These are phyloP conservation scores for Aspergillus campestris DNA, from an alignment of 495 filamentous ascomycete species.

Conservation along the genomic window DNA sequence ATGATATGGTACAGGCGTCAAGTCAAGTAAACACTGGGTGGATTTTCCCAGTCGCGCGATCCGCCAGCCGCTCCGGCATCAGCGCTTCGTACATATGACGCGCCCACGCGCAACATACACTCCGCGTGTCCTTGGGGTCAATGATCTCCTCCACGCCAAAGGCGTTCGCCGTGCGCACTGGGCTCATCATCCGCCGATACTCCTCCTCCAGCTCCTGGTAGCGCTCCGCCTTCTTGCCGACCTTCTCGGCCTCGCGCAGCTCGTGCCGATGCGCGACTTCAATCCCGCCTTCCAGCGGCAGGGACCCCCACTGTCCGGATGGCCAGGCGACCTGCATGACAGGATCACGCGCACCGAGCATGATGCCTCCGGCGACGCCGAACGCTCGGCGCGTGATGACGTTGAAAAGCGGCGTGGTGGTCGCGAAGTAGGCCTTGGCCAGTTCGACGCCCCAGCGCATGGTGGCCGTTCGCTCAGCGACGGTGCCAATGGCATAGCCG, in stretches of 20 bases:
- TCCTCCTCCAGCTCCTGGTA: slow-evolving; percentile 50
- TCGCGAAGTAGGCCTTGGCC: slow-evolving; percentile 50
- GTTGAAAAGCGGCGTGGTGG: slow-evolving; percentile 51
- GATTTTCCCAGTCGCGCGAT: slow-evolving; percentile 43
- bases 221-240: slow-evolving; percentile 36
- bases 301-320: slow-evolving; percentile 50
- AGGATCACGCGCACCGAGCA: slow-evolving; percentile 52
- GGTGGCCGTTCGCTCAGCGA: slow-evolving; percentile 51
- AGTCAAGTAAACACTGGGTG: slow-evolving; percentile 38
- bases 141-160: slow-evolving; percentile 59
- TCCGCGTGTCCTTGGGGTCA: slow-evolving; percentile 49
- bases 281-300: slow-evolving; percentile 54
- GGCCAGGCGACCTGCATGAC: slow-evolving; percentile 55
- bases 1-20: background rate
- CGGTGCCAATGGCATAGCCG: slow-evolving; percentile 54
- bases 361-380: slow-evolving; percentile 54
- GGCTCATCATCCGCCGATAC: slow-evolving; percentile 54
- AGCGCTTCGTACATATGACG: slow-evolving; percentile 44
- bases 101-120: slow-evolving; percentile 45
- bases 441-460: slow-evolving; percentile 56
- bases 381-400: slow-evolving; percentile 50
- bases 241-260: slow-evolving; percentile 44
- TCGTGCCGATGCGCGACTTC: slow-evolving; percentile 54
- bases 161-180: slow-evolving; percentile 53
- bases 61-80: slow-evolving; percentile 38